Percentiles rank a stretch among this genome's conserved stretches.
These are phyloP conservation scores for Gentiana dahurica DNA, from an alignment of 257 asterid genomes.

Conservation along the genomic window DNA sequence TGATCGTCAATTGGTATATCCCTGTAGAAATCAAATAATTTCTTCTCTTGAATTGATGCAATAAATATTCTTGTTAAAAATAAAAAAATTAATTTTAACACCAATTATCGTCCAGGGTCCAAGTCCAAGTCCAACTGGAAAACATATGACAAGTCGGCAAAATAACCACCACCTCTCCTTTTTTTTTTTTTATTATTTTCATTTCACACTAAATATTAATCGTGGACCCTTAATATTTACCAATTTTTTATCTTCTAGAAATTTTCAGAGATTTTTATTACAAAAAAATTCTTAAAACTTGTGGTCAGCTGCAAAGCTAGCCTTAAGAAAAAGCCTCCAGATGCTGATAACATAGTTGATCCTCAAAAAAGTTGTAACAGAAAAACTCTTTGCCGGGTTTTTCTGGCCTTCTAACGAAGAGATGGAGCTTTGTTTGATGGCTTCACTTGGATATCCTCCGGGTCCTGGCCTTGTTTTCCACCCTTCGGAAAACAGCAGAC, in stretches of 20 bases:
- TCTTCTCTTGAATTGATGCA: no score
- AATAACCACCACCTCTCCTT: background rate
- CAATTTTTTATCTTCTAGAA: background rate
- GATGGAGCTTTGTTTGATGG: conserved; percentile 61
- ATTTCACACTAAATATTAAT: background rate
- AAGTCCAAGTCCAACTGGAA: no score
- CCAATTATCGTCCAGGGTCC: no score
- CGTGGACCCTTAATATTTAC: background rate
- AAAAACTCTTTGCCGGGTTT: conserved; percentile 14
- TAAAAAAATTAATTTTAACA: no score
- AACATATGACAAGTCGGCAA: no score
- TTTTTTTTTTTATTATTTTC: background rate
- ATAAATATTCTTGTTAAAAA: no score
- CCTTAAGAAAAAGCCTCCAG: conserved; percentile 18
- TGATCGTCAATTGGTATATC: no score
- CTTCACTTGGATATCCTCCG: conserved; percentile 55
- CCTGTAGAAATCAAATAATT: no score
- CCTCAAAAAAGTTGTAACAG: conserved; percentile 5
- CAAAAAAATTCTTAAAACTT: conserved; percentile 24
- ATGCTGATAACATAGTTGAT: conserved; percentile 10
- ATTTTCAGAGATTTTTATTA: background rate
- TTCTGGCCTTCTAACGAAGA: conserved; percentile 19
- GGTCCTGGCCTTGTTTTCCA: conserved; percentile 29
- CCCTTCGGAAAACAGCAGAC: conserved; percentile 26
- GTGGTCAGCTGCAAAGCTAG: conserved; percentile 28